Percentiles rank a stretch among this genome's conserved stretches.
Evolutionary conservation across 192 early-diverging fungal species (phyloP).

Genomic region (Coemansia sp.): DNA sequence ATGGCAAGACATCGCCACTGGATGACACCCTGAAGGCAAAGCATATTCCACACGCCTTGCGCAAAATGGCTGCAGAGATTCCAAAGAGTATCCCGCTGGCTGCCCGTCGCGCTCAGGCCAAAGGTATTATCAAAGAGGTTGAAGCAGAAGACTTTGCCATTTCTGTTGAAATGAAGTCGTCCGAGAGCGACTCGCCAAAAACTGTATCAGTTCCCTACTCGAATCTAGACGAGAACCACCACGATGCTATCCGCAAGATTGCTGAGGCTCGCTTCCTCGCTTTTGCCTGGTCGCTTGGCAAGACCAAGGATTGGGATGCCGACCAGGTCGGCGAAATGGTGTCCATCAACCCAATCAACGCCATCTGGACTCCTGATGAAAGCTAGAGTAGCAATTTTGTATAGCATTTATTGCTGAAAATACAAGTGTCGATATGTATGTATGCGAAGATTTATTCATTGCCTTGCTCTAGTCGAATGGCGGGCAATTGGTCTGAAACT

Average conservation of each 20-base stretch:
- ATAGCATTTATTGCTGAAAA: too few relatives aligned
- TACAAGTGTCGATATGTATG: neutral
- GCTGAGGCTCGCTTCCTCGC: slow-evolving; percentile 58
- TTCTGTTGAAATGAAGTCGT: slow-evolving; percentile 35
- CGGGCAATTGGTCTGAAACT: slow-evolving; percentile 51
- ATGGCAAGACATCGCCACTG: slow-evolving; percentile 16
- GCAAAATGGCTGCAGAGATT: slow-evolving; percentile 53
- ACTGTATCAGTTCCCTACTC: slow-evolving; percentile 32
- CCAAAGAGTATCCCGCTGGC: slow-evolving; percentile 54
- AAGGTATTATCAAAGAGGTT: slow-evolving; percentile 30
- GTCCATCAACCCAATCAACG: slow-evolving; percentile 57
- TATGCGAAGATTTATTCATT: neutral
- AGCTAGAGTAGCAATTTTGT: too few relatives aligned
- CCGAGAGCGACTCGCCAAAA: slow-evolving; percentile 2
- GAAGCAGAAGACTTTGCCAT: slow-evolving; percentile 57
- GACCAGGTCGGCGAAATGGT: slow-evolving; percentile 43
- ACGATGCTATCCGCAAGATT: slow-evolving; percentile 50
- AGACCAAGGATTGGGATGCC: slow-evolving; percentile 50
- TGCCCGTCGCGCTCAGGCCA: slow-evolving; percentile 38
- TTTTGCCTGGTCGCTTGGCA: slow-evolving; percentile 55
- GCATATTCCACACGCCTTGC: slow-evolving; percentile 48
- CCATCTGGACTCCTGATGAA: slow-evolving; percentile 52
- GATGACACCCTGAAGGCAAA: slow-evolving; percentile 20
- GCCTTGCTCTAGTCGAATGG: slow-evolving; percentile 31
- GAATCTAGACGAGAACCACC: slow-evolving; percentile 32